Conservation (phyloP, 192 early-diverging fungal species). For the Endogone sp. region DNA sequence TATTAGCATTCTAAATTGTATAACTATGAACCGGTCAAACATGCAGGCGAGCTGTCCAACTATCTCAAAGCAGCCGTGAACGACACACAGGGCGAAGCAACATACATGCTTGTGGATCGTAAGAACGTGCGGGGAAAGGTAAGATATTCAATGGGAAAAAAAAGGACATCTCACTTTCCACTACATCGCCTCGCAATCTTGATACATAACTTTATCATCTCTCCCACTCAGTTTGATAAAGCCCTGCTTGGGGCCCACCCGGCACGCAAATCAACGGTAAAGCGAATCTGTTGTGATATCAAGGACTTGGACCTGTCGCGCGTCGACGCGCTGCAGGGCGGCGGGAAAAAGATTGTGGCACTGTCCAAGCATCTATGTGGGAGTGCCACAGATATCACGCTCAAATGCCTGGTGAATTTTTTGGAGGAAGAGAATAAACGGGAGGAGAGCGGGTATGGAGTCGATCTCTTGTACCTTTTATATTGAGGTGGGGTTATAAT, state of each 20-base stretch:
- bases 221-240: conserved; percentile 33
- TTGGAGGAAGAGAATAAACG: conserved; percentile 29
- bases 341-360: conserved; percentile 55
- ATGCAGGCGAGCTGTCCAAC: conserved; percentile 40
- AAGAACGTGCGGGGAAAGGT: conserved; percentile 75
- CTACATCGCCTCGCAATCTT: no score
- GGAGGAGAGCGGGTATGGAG: conserved; percentile 19
- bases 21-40: not conserved
- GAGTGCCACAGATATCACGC: conserved; percentile 80
- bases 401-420: conserved; percentile 66
- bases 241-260: conserved; percentile 30
- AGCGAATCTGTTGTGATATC: conserved; percentile 74
- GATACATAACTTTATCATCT: not conserved
- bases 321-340: conserved; percentile 32
- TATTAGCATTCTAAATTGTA: not conserved
- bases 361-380: conserved; percentile 92
- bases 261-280: conserved; percentile 35
- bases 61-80: conserved; percentile 41
- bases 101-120: conserved; percentile 72
- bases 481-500: not conserved
- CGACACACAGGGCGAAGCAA: conserved; percentile 27
- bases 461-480: not conserved
- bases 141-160: conserved; percentile 14
- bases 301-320: conserved; percentile 76
- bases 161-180: no score